phyloP scores from a whole-genome alignment of 768 basidiomycete genomes.

The Pleurotus ostreatus region DNA sequence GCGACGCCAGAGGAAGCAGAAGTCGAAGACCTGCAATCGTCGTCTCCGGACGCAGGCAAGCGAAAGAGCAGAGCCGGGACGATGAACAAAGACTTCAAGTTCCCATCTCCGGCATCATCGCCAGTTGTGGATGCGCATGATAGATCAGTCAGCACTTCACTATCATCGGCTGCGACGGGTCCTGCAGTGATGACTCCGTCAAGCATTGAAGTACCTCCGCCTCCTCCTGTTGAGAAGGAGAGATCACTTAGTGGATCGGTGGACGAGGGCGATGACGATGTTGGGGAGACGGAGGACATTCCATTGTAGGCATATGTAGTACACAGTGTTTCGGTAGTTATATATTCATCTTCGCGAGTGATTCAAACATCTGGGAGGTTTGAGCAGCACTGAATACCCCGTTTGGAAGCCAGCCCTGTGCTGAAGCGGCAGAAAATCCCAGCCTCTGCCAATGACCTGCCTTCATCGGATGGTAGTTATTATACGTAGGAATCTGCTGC shows the following conservation, averaged over 20 bases:
- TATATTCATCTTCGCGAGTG: no score
- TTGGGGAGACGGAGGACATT: constrained; percentile 78
- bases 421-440: no score
- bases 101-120: constrained; percentile 43
- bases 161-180: constrained; percentile 16
- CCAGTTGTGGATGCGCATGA: constrained; percentile 19
- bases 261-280: constrained; percentile 66
- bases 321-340: no score
- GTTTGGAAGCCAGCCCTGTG: no score
- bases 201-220: constrained; percentile 74
- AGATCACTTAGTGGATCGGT: constrained; percentile 27
- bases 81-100: constrained; percentile 76
- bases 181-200: constrained; percentile 49
- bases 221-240: constrained; percentile 78
- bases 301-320: constrained; percentile 30
- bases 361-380: no score
- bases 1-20: constrained; percentile 44
- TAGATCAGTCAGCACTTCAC: constrained; percentile 14
- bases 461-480: no score
- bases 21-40: constrained; percentile 22
- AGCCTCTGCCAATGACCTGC: no score
- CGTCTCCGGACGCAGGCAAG: constrained; percentile 25
- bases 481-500: background rate
- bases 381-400: no score
- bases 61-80: constrained; percentile 60